Conservation (phyloP, 495 filamentous ascomycete species). For the Annulohypoxylon maeteangense region DNA sequence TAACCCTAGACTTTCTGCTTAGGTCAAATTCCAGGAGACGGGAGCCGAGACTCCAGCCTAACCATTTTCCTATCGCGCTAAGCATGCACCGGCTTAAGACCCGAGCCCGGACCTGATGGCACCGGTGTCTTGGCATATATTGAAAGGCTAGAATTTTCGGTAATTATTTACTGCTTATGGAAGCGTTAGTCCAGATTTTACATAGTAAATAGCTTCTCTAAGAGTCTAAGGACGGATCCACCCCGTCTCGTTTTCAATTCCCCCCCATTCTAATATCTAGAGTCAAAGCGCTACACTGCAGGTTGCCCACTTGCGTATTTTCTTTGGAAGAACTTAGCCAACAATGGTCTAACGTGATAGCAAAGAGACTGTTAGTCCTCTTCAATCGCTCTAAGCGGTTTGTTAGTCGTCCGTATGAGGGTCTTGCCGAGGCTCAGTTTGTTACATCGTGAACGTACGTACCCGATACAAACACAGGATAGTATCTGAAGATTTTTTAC, state of each 20-base stretch:
- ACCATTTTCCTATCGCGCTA: constrained; percentile 19
- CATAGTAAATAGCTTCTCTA: constrained; percentile 5
- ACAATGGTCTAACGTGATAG: not conserved
- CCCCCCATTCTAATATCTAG: not conserved
- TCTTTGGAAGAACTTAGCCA: not conserved
- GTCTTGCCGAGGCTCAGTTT: not conserved
- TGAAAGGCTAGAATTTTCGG: constrained; percentile 5
- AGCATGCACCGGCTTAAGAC: constrained; percentile 25
- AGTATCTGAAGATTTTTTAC: not conserved
- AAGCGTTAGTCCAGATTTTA: constrained; percentile 10
- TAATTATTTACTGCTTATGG: constrained; percentile 38
- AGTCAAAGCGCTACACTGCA: constrained; percentile 22
- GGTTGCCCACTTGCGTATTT: not conserved
- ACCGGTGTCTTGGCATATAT: constrained; percentile 25
- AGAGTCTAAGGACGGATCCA: not conserved
- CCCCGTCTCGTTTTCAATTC: not conserved
- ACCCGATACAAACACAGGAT: not conserved
- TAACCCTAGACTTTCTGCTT: not conserved
- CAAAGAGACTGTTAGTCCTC: not conserved
- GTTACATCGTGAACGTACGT: not conserved
- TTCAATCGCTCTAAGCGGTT: not conserved
- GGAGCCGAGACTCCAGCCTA: constrained; percentile 18
- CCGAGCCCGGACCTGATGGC: constrained; percentile 1
- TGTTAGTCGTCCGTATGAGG: not conserved
- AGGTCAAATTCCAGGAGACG: constrained; percentile 22